Base-by-base conservation (phyloP, 2,329 filamentous ascomycete genomes). In the Diplocarpon mali region DNA sequence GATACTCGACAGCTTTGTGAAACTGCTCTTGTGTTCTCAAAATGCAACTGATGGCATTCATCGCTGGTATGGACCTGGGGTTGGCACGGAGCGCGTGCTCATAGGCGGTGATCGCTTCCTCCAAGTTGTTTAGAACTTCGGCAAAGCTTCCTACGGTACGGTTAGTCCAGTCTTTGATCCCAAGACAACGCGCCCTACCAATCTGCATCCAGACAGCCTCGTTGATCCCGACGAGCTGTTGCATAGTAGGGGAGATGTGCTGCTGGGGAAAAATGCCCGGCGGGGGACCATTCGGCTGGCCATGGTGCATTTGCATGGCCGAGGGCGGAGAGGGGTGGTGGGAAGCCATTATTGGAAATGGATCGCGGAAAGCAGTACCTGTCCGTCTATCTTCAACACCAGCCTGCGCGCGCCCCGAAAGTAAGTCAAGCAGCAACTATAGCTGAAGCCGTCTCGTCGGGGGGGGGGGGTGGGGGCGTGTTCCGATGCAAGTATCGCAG, bases 41-140 rank as follows among this genome's bases (percentile, higher is more conserved):
- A 49, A 96, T 92, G 63, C 85, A 79, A 47, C 89, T 92, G 53
- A 96, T 95, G 49, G 88, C 85, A 57, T 88, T 93, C 85, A 96
- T 90, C 27, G 92, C 92, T 0, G 80, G 77, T 40, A 92, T 83
- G 14, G 90, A 96, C 69, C 85, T 86, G 38, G 80, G 77, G 61
- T 96, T 96, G 63, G 89, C 85, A 55, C 78, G 76, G 50, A 96
- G 73, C 35, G 89, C 92, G 62, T 85, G 83, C 65, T 96, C 88
- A 64, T 95, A 98, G 36, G 89, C 85, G 54, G 78, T 73, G 71
- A 92, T 85, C 40, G 90, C 90, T 60, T 90, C 86, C 49, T 96
- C 90, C 35, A 85, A 72, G 58, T 92, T 85, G 53, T 86, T 85
- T 69, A 95, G 78, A 57, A 92, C 69, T 68, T 98, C 90, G 16